Evolutionary conservation across 2,329 filamentous ascomycete species (phyloP).

Genomic region (Hymenoscyphus salicellus): DNA sequence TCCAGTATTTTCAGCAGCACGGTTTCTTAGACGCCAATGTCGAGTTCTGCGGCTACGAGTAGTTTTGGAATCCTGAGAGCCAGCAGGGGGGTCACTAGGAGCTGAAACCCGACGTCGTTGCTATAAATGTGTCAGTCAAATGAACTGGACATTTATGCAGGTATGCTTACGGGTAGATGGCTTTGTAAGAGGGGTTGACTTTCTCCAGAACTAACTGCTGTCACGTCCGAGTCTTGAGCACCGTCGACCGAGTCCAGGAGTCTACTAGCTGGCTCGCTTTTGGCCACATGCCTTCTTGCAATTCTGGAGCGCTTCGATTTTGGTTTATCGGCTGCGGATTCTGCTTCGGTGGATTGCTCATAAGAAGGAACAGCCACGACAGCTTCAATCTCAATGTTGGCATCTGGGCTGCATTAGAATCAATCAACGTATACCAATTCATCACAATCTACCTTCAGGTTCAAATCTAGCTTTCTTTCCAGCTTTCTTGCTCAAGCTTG

Average conservation of each 20-base stretch:
- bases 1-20: slow-evolving; percentile 17
- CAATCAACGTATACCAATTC: neutral
- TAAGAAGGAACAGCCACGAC: slow-evolving; percentile 8
- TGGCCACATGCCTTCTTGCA: slow-evolving; percentile 26
- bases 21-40: slow-evolving; percentile 34
- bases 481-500: slow-evolving; percentile 24
- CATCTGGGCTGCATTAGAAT: slow-evolving; percentile 12
- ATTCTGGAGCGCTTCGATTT: slow-evolving; percentile 22
- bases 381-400: slow-evolving; percentile 9
- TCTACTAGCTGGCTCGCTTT: slow-evolving; percentile 28
- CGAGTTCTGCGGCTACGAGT: slow-evolving; percentile 25
- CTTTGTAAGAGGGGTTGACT: slow-evolving; percentile 20
- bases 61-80: slow-evolving; percentile 20
- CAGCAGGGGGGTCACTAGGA: slow-evolving; percentile 30
- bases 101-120: slow-evolving; percentile 32
- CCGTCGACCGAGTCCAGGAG: slow-evolving; percentile 26
- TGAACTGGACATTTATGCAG: neutral
- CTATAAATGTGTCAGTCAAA: slow-evolving; percentile 19
- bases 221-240: slow-evolving; percentile 26
- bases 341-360: slow-evolving; percentile 13
- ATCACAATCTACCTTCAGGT: slow-evolving; percentile 3
- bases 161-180: slow-evolving; percentile 13
- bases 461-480: slow-evolving; percentile 21
- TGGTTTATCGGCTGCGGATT: slow-evolving; percentile 18
- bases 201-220: slow-evolving; percentile 25